Evolutionary conservation across 352 stramenopile species (phyloP), one percentile per base, ranked within the genome.

Genomic region (Globisporangium megalacanthum): DNA sequence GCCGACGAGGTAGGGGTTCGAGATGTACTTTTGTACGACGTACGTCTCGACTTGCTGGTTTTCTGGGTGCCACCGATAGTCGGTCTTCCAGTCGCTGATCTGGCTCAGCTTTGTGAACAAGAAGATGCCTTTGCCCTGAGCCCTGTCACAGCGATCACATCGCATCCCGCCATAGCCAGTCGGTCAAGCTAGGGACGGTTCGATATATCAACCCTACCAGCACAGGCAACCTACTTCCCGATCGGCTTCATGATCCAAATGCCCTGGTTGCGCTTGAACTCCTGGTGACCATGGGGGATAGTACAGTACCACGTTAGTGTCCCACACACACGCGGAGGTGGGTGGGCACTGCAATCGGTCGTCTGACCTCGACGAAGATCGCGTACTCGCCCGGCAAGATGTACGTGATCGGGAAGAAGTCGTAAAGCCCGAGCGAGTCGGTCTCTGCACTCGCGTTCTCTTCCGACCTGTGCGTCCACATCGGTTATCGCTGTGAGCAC

Each of bases 231-330:
- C 46, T 65, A 91, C 75, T 89, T 95, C 46, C 94, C 92, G 22
- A 97, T 97, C 9, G 94, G 94, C 65, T 98, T 98, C 94, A 98
- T 98, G 66, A 98, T 98, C 94, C 94, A 98, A 2, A 97, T 80
- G 36, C 91, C 93, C 42, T 91, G 78, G 54, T 76, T 88, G 17
- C 88, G 74, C 58, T 97, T 97, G 54, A 97, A 98, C 54, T 97
- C 89, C 71, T 77, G 10, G 49, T 17, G 19, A 41, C 29, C 13
- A 59, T 35, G 14, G 6, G 15, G 19, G 22, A 36, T 31, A 36
- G 17, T n/a, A 25, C 42, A 48, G 46, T 10, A 19, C 9, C 11
- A 22, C 7, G 20, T 51, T 29, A 11, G 22, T 36, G 22, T 36
- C 20, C 4, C 31, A 36, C 20, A 13, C 46, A 35, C 10, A n/a